These are phyloP conservation scores for Lizonia empirigonia DNA, from an alignment of 2,329 filamentous ascomycete species.

Conservation along the genomic window DNA sequence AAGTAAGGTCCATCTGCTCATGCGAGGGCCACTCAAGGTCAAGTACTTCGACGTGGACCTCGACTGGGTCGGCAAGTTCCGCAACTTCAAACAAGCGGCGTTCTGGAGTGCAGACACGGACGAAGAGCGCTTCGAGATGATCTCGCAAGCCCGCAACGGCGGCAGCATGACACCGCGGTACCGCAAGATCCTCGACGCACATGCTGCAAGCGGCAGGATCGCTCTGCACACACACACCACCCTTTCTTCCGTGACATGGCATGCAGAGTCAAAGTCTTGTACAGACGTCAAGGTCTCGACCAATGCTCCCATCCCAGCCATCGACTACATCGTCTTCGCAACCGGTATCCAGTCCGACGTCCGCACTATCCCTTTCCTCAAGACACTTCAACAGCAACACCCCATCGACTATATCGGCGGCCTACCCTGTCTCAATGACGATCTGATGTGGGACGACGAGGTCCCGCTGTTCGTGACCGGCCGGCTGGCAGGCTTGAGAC, in stretches of 20 bases:
- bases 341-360: constrained; percentile 73
- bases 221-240: constrained; percentile 64
- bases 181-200: constrained; percentile 68
- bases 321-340: constrained; percentile 76
- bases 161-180: constrained; percentile 77
- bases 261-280: constrained; percentile 51
- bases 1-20: constrained; percentile 70
- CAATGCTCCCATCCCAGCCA: constrained; percentile 54
- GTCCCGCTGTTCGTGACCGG: constrained; percentile 76
- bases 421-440: constrained; percentile 74
- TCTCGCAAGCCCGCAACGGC: constrained; percentile 70
- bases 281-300: constrained; percentile 54
- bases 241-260: constrained; percentile 60
- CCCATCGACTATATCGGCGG: constrained; percentile 69
- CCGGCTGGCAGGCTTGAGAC: constrained; percentile 67
- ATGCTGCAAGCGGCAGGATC: constrained; percentile 59
- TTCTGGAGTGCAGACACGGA: constrained; percentile 80
- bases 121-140: constrained; percentile 70
- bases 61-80: constrained; percentile 82
- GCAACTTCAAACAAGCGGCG: constrained; percentile 74
- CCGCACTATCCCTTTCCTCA: constrained; percentile 63
- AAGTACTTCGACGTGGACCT: constrained; percentile 81
- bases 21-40: constrained; percentile 65
- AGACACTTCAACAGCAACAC: constrained; percentile 62
- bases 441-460: constrained; percentile 75